Percentiles rank a stretch among this genome's conserved stretches.
phyloP scores from a whole-genome alignment of 345 rosid genomes.

The Rhizophora mangle region DNA sequence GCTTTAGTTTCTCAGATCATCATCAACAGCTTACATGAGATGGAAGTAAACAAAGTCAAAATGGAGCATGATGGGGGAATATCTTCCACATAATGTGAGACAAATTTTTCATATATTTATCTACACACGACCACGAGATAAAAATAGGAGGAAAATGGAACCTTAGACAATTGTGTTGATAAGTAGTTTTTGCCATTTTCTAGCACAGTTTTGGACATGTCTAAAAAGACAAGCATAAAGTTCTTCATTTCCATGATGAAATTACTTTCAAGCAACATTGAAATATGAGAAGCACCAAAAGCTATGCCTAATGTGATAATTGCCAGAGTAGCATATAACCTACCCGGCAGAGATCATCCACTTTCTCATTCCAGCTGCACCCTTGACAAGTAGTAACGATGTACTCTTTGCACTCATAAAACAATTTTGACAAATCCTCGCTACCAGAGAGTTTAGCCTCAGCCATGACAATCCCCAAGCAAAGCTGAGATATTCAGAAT shows the following conservation, averaged over 20 bases:
- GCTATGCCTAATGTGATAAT: too few species aligned
- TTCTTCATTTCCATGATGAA: too few species aligned
- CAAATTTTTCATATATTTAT: too few species aligned
- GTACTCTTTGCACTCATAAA: slow-evolving; percentile 80
- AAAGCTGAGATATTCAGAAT: slow-evolving; percentile 48
- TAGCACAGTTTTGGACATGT: neutral
- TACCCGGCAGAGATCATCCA: slow-evolving; percentile 88
- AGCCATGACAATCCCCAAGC: slow-evolving; percentile 60
- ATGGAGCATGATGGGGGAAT: neutral
- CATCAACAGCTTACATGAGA: neutral
- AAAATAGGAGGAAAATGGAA: too few species aligned
- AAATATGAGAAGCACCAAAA: too few species aligned
- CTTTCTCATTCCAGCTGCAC: slow-evolving; percentile 51
- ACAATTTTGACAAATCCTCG: slow-evolving; percentile 61
- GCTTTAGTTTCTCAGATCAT: neutral
- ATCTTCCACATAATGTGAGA: too few species aligned
- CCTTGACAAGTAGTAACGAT: slow-evolving; percentile 63
- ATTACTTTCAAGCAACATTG: too few species aligned
- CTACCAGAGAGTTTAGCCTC: slow-evolving; percentile 54
- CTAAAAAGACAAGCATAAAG: too few species aligned
- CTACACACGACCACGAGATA: too few species aligned
- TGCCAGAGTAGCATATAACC: neutral
- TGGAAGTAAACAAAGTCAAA: neutral
- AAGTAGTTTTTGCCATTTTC: neutral
- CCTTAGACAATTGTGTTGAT: too few species aligned